Base-by-base conservation (phyloP, 2,329 filamentous ascomycete species). In the Geosmithia morbida region DNA sequence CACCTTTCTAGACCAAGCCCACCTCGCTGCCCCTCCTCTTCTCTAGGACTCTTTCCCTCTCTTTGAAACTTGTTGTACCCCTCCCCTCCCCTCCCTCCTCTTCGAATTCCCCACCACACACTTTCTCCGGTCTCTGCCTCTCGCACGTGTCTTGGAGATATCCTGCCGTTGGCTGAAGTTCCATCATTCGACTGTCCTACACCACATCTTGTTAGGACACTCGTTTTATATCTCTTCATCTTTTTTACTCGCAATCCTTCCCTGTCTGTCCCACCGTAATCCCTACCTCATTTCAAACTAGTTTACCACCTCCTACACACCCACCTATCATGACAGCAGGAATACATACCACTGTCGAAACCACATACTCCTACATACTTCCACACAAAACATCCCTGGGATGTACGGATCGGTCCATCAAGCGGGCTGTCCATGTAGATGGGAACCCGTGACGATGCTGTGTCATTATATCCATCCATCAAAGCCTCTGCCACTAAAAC, bases 101-200 rank as follows among this genome's bases (percentile, higher is more conserved):
- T 46, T 41, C 55, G 53, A 55, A 54, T 14, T 18, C 30, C 13
- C 18, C 44, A 30, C 29, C 37, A 22, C 44, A 37, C 18, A 30
- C 22, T 14, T 37, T 37, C 16, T 29, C 44, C 44, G 26, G 30
- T 26, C 26, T 39, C n/a, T 37, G n/a, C 44, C 14, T 33, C 19
- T 18, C 26, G 20, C 26, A 45, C 44, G 44, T 43, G 45, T 37
- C 11, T 37, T 37, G 33, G 11, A 37, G 5, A 13, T 37, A 7
- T 11, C 33, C 13, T 37, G 33, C 13, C 33, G 33, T 37, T 37
- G 33, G 33, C 33, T 37, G 11, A 5, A 13, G 11, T 37, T 13
- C 10, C 33, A 13, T 16, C 11, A 3, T 37, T 16, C 33, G 13
- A 37, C 33, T 37, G 40, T 18, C n/a, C 18, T 37, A 37, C 33